Percentiles rank a stretch among this genome's conserved stretches.
phyloP scores from a whole-genome alignment of 2,329 filamentous ascomycete species.

The Curvularia sp. region DNA sequence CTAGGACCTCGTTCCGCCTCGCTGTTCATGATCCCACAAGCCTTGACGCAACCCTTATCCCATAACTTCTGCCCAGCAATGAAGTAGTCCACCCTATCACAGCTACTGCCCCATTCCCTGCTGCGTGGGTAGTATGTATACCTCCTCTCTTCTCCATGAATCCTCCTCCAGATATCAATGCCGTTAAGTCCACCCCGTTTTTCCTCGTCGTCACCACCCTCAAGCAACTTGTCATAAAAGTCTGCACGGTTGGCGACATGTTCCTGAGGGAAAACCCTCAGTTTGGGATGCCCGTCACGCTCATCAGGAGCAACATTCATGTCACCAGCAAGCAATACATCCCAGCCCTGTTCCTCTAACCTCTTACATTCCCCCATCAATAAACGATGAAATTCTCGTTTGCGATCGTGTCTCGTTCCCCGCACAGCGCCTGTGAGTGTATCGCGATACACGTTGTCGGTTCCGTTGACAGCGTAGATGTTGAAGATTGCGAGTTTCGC shows the following conservation, averaged over 20 bases:
- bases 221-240: slow-evolving; percentile 60
- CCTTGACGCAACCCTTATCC: slow-evolving; percentile 48
- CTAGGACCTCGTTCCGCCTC: slow-evolving; percentile 58
- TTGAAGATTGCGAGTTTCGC: slow-evolving; percentile 58
- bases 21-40: slow-evolving; percentile 54
- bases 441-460: slow-evolving; percentile 56
- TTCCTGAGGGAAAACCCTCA: slow-evolving; percentile 55
- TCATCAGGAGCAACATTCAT: slow-evolving; percentile 59
- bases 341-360: slow-evolving; percentile 53
- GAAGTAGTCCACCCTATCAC: slow-evolving; percentile 63
- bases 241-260: slow-evolving; percentile 61
- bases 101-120: slow-evolving; percentile 58
- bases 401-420: slow-evolving; percentile 61
- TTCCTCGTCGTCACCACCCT: slow-evolving; percentile 11
- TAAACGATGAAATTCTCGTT: slow-evolving; percentile 57
- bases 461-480: slow-evolving; percentile 63
- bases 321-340: slow-evolving; percentile 60
- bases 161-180: slow-evolving; percentile 59
- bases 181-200: slow-evolving; percentile 31
- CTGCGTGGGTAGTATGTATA: slow-evolving; percentile 61
- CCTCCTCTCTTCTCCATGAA: slow-evolving; percentile 52
- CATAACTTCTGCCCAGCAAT: slow-evolving; percentile 54
- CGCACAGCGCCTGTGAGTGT: slow-evolving; percentile 52
- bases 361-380: slow-evolving; percentile 56
- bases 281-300: slow-evolving; percentile 58